These are phyloP conservation scores for Chlamydomonas reinhardtii DNA, from an alignment of 163 green algal species.

Conservation along the genomic window DNA sequence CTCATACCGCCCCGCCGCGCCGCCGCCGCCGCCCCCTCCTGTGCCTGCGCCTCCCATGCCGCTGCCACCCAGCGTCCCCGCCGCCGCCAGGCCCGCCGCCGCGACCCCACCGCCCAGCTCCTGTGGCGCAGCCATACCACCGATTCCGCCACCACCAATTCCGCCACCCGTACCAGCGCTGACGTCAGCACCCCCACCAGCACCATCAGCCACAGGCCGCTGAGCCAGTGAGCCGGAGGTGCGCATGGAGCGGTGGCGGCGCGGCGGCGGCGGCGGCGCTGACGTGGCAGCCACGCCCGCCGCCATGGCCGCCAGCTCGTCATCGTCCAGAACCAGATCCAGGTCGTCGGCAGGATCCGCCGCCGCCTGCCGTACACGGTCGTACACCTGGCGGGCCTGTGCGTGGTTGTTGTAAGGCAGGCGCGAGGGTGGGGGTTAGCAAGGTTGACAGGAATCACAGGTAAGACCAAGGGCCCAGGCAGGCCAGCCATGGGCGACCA, in stretches of 20 bases:
- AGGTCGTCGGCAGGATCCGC: slow-evolving; percentile 3
- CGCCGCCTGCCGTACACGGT: background rate
- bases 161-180: too few relatives aligned
- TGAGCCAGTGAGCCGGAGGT: too few relatives aligned
- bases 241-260: too few relatives aligned
- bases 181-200: too few relatives aligned
- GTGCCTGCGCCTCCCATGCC: background rate
- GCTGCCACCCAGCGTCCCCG: background rate
- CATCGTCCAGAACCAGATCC: slow-evolving; percentile 15
- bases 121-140: background rate
- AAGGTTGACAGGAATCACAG: too few relatives aligned
- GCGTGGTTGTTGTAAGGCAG: too few relatives aligned
- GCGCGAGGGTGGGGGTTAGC: too few relatives aligned
- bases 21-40: background rate
- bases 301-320: slow-evolving; percentile 14
- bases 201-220: too few relatives aligned
- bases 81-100: background rate
- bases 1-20: slow-evolving; percentile 3
- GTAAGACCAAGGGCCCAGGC: too few relatives aligned
- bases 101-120: background rate
- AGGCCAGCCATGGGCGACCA: too few relatives aligned
- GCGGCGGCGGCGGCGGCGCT: too few relatives aligned
- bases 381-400: slow-evolving; percentile 20
- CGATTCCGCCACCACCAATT: too few relatives aligned
- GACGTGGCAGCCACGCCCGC: background rate